Percentiles rank a stretch among this genome's conserved stretches.
These are phyloP conservation scores for Aspergillus terreus DNA, from an alignment of 2,329 filamentous ascomycete genomes.

Conservation along the genomic window DNA sequence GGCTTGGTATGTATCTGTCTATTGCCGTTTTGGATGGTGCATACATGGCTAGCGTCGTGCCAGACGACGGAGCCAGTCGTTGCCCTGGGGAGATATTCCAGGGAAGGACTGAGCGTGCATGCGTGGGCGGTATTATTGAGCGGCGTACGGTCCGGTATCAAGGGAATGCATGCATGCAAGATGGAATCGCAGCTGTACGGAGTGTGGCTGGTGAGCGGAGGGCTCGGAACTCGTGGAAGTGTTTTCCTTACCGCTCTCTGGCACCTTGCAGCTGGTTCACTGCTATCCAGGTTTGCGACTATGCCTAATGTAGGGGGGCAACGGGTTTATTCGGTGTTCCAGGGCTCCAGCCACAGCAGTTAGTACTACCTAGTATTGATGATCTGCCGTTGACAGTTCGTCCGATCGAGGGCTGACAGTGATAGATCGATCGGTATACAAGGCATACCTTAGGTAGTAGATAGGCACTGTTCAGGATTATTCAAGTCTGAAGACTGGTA, in stretches of 20 bases:
- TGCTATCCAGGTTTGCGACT: no score
- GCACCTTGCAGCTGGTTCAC: neutral
- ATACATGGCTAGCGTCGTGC: neutral
- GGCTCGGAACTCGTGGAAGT: neutral
- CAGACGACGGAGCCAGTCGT: neutral
- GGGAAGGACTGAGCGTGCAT: neutral
- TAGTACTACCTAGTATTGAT: neutral
- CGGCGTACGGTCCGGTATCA: neutral
- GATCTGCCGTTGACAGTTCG: neutral
- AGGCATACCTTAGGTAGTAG: no score
- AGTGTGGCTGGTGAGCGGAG: no score
- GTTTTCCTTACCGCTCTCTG: neutral
- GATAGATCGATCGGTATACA: neutral
- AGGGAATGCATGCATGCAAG: neutral
- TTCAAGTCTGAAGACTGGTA: no score
- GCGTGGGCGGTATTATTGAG: no score
- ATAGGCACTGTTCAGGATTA: no score
- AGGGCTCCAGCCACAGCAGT: no score
- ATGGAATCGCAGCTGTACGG: no score
- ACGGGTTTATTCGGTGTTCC: neutral
- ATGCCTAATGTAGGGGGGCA: neutral
- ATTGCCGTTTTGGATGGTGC: neutral
- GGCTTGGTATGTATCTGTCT: neutral
- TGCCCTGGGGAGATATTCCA: neutral
- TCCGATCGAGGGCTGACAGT: neutral